Percentiles rank a stretch among this genome's conserved stretches.
Evolutionary conservation across 2,329 filamentous ascomycete genomes (phyloP).

Genomic region (Verticillium zaregamsianum): DNA sequence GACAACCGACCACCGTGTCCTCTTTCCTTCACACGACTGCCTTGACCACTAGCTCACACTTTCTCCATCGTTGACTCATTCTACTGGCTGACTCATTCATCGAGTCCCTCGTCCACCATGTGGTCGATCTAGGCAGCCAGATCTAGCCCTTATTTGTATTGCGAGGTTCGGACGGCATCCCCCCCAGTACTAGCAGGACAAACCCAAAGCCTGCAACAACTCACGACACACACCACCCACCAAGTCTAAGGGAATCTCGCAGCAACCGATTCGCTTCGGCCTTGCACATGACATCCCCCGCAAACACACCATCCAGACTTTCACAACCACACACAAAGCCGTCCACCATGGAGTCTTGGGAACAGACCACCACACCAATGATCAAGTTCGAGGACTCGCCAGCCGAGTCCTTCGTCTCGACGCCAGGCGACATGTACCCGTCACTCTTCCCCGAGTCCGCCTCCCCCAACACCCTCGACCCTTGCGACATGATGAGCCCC

Average conservation of each 20-base stretch:
- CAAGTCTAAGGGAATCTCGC: no score
- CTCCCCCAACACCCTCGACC: slow-evolving; percentile 32
- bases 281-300: neutral
- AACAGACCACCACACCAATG: slow-evolving; percentile 33
- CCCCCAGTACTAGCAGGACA: slow-evolving; percentile 16
- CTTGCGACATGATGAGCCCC: slow-evolving; percentile 44
- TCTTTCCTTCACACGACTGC: neutral
- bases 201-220: slow-evolving; percentile 30
- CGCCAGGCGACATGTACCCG: slow-evolving; percentile 43
- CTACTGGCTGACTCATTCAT: slow-evolving; percentile 16
- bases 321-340: slow-evolving; percentile 12
- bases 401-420: slow-evolving; percentile 49
- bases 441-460: slow-evolving; percentile 40
- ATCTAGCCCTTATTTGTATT: slow-evolving; percentile 25
- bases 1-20: slow-evolving; percentile 11
- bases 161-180: slow-evolving; percentile 34
- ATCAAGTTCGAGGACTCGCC: slow-evolving; percentile 52
- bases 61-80: slow-evolving; percentile 14
- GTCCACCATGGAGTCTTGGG: slow-evolving; percentile 36
- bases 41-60: slow-evolving; percentile 5
- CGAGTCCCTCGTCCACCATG: slow-evolving; percentile 18
- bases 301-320: neutral
- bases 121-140: slow-evolving; percentile 7
- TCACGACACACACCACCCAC: slow-evolving; percentile 27
- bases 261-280: neutral